Conservation (phyloP, 2,329 filamentous ascomycete species). For the Arthrinium puccinioides region DNA sequence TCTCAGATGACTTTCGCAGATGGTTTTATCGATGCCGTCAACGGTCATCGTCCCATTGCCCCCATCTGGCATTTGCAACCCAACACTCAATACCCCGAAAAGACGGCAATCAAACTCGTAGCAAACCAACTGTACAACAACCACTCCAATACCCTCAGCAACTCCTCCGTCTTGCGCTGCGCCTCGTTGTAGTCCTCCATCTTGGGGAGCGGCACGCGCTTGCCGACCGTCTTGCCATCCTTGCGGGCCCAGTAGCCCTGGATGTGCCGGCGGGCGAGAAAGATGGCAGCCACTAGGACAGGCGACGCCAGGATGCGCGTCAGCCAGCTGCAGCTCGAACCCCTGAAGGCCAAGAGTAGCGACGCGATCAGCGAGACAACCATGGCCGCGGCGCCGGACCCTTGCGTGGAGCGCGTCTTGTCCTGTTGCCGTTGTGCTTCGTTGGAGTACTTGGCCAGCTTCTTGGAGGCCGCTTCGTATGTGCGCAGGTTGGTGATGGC, state of each 20-base stretch:
- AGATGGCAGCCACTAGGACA: slow-evolving; percentile 8
- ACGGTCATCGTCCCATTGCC: no score
- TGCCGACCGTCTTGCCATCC: slow-evolving; percentile 9
- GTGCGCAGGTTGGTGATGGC: slow-evolving; percentile 34
- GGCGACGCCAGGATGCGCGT: slow-evolving; percentile 10
- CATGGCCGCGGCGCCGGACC: slow-evolving; percentile 29
- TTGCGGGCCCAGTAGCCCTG: slow-evolving; percentile 14
- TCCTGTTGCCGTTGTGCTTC: slow-evolving; percentile 32
- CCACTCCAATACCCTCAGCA: slow-evolving; percentile 14
- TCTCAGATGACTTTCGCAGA: no score
- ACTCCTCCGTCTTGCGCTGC: slow-evolving; percentile 11
- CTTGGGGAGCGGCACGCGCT: slow-evolving; percentile 16
- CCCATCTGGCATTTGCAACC: no score
- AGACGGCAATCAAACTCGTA: slow-evolving; percentile 11
- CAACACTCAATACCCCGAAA: slow-evolving; percentile 14
- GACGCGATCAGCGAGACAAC: slow-evolving; percentile 11
- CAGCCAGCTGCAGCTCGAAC: slow-evolving; percentile 8
- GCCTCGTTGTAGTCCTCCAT: slow-evolving; percentile 19
- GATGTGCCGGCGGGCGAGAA: slow-evolving; percentile 12
- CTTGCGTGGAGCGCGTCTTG: slow-evolving; percentile 36
- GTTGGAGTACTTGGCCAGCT: slow-evolving; percentile 34
- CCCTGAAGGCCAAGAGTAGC: slow-evolving; percentile 9
- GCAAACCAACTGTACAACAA: slow-evolving; percentile 14
- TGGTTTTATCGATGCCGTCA: no score
- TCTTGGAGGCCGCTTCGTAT: slow-evolving; percentile 36